Evolutionary conservation across 768 basidiomycete species (phyloP).

Genomic region (Lactarius sanguifluus): DNA sequence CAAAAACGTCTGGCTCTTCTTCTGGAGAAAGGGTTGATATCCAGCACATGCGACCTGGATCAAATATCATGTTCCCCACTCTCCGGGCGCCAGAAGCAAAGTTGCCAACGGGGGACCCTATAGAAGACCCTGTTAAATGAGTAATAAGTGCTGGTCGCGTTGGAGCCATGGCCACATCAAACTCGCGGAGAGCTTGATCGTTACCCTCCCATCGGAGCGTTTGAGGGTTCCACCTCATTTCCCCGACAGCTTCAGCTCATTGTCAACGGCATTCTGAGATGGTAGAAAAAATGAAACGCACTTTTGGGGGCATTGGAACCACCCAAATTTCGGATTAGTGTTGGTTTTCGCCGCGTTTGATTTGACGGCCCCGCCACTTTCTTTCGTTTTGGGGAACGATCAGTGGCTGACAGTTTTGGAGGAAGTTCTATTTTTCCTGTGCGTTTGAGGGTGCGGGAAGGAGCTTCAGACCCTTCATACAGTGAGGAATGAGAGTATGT

Average conservation of each 20-base stretch:
- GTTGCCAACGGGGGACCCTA: slow-evolving; percentile 74
- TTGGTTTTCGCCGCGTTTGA: slow-evolving; percentile 70
- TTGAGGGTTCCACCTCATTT: slow-evolving; percentile 96
- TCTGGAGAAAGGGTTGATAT: slow-evolving; percentile 81
- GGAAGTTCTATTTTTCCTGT: slow-evolving; percentile 57
- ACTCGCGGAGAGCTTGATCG: slow-evolving; percentile 86
- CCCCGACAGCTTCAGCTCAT: slow-evolving; percentile 71
- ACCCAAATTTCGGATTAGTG: slow-evolving; percentile 83
- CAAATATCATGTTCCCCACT: slow-evolving; percentile 98
- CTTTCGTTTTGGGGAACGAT: slow-evolving; percentile 47
- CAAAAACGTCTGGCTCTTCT: slow-evolving; percentile 95
- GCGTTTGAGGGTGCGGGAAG: slow-evolving; percentile 46
- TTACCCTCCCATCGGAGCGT: slow-evolving; percentile 97
- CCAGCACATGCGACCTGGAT: slow-evolving; percentile 94
- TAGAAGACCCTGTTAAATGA: slow-evolving; percentile 84
- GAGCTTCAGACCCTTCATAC: slow-evolving; percentile 21
- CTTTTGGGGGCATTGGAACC: slow-evolving; percentile 69
- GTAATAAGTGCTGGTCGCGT: slow-evolving; percentile 95
- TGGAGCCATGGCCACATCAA: slow-evolving; percentile 78
- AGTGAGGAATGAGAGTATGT: slow-evolving; percentile 28
- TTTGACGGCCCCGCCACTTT: slow-evolving; percentile 48
- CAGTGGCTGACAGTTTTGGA: slow-evolving; percentile 38
- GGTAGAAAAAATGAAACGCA: slow-evolving; percentile 37
- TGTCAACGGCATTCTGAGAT: slow-evolving; percentile 20
- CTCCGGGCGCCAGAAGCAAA: slow-evolving; percentile 78